Conservation (phyloP, 352 stramenopile species). For the Phytopythium litorale region DNA sequence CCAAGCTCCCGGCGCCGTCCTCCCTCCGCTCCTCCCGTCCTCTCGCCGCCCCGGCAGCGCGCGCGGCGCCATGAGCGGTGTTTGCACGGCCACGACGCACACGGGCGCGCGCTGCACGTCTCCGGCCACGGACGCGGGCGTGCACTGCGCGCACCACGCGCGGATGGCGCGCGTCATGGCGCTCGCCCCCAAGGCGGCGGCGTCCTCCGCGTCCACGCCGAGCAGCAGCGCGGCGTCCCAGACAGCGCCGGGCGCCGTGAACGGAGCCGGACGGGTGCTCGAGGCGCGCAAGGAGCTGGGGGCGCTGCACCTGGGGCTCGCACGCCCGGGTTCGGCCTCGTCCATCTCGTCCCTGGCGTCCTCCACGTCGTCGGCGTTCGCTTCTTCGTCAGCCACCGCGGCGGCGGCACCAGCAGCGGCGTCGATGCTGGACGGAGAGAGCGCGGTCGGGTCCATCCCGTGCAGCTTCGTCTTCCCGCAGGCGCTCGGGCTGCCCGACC, state of each 20-base stretch:
- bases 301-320: slow-evolving; percentile 1
- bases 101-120: slow-evolving; percentile 63
- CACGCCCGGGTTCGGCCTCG: background rate
- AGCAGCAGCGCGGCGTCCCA: background rate
- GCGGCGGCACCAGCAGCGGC: background rate
- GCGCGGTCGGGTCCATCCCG: slow-evolving; percentile 26
- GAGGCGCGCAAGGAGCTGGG: slow-evolving; percentile 6
- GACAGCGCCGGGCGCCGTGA: background rate
- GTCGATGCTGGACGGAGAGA: slow-evolving; percentile 36
- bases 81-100: slow-evolving; percentile 56
- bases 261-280: background rate
- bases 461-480: slow-evolving; percentile 60
- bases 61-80: slow-evolving; percentile 8
- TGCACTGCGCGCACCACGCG: slow-evolving; percentile 72
- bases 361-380: slow-evolving; percentile 7
- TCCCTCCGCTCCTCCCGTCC: too few relatives aligned
- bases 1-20: too few relatives aligned
- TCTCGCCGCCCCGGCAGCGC: too few relatives aligned
- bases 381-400: background rate
- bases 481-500: slow-evolving; percentile 30
- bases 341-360: slow-evolving; percentile 3
- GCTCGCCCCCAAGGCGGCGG: slow-evolving; percentile 54
- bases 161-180: slow-evolving; percentile 80
- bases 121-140: slow-evolving; percentile 26
- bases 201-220: slow-evolving; percentile 7